Base-by-base conservation (phyloP, 1,139 yeast species). In the Taphrina communis region DNA sequence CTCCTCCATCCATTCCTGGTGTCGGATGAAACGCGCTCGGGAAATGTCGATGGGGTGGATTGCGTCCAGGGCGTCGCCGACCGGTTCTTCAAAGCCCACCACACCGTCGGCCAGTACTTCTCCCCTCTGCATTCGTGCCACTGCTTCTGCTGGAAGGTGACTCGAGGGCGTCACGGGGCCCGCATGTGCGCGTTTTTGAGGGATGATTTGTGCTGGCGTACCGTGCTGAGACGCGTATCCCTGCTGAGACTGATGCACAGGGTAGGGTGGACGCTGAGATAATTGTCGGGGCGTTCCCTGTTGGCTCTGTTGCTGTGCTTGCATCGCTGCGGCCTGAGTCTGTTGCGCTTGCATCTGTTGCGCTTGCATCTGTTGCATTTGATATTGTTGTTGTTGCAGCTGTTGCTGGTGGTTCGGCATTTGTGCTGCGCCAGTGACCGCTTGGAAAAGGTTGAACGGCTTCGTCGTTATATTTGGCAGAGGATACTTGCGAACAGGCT, bases 1-100 rank as follows among this genome's bases (percentile, higher is more conserved):
- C 56, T 78, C 77, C 72, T 80, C 81, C 75, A 81, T 77, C 83
- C 83, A 78, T 71, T 81, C 83, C 71, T 81, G 82, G 72, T 80
- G 80, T 36, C 82, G 75, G 31, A 80, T 78, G 69, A 79, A 81
- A 17, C 83, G 75, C 57, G 79, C 77, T 42, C 80, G 78, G 11
- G 82, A 79, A 14, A 81, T 78, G 68, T 81, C 82, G 25, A 83
- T 75, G 38, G 81, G 75, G 17, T 80, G 78, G 44, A 81, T 74
- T 7, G 77, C 74, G 71, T 81, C 83, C 58, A 81, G 73, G 70
- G 79, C 83, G 71, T 80, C 82, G 25, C 81, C 81, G 25, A 48
- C 19, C 7, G 60, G 44, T n/a, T 61, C 66, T 25, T 70, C 72
- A 36, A 57, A 68, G 6, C 58, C 61, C 38, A 31, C 55, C 8